Evolutionary conservation across 805 yeast genomes (phyloP).

Genomic region (Nakazawaea pomicola): DNA sequence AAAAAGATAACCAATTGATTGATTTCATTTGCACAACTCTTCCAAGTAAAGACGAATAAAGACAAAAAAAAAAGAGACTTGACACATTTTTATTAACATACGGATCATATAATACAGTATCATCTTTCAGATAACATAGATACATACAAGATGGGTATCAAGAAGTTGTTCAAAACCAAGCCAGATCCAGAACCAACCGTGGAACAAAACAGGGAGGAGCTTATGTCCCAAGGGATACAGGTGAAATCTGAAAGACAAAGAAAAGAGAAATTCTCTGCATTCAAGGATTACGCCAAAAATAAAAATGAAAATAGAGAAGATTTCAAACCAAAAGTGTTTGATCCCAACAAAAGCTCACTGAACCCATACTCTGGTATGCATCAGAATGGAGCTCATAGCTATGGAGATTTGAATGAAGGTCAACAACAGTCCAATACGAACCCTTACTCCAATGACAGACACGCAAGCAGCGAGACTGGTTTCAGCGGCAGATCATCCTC

Average conservation of each 20-base stretch:
- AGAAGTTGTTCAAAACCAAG: constrained; percentile 37
- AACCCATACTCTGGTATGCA: constrained; percentile 8
- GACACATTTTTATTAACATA: no score
- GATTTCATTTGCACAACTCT: no score
- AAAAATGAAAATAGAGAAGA: constrained; percentile 24
- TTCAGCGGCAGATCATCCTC: neutral
- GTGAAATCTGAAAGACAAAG: constrained; percentile 31
- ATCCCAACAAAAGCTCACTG: neutral
- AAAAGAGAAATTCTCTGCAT: constrained; percentile 42
- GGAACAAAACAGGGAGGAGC: constrained; percentile 34
- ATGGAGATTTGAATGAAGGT: neutral
- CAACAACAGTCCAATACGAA: neutral
- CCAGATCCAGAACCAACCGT: constrained; percentile 44
- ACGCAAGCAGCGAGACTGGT: constrained; percentile 1
- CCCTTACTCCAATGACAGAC: neutral
- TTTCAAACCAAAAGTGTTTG: constrained; percentile 5
- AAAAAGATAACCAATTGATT: no score
- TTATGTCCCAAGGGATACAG: constrained; percentile 38
- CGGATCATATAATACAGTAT: no score
- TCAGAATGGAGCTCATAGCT: constrained; percentile 1
- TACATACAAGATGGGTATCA: constrained; percentile 37
- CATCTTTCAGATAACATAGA: neutral
- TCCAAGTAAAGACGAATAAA: no score
- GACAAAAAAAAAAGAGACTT: no score
- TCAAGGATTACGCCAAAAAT: constrained; percentile 40